Evolutionary conservation across 306 rosid species (phyloP), one percentile per base, ranked within the genome.

Genomic region (Vicia faba): DNA sequence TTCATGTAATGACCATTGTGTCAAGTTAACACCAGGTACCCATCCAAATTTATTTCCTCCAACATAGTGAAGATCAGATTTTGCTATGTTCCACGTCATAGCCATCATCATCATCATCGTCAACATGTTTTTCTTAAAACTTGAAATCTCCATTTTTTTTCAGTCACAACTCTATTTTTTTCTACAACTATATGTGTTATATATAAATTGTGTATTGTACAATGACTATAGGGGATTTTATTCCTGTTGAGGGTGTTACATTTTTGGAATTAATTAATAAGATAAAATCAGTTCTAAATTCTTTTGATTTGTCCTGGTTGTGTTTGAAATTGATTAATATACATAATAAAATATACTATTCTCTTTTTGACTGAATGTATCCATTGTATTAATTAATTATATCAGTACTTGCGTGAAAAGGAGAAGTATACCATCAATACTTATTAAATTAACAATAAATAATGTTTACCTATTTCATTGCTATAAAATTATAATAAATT

Each of bases 1-100:
- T 2, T 73, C 43, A 7, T 77, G 70, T 18, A 15, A 59, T 58
- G 85, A 60, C 80, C 82, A 81, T 45, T 59, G 31, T 13, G 82
- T 58, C 7, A 81, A 16, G 53, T 81, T 77, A 51, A 59, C 58
- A 7, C 5, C n/a, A 4, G 80, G 43, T 5, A 11, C 25, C 82
- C 82, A 77, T 26, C 33, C 18, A 72, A 0, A 0, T 35, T 65
- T 70, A 13, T 19, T 11, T 5, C 85, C 85, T 58, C 85, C 85
- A 69, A 81, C 85, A 3, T n/a, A 28, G 29, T 64, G 72, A 0
- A n/a, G 0, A 35, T 69, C 49, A 69, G 60, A 48, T 64, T 69
- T 53, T 7, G 13, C 80, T 50, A 66, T 50, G n/a, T 44, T 68
- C 29, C 4, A 38, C 57, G 54, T 36, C 72, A 78, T 35, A 33